Conservation (phyloP, 768 basidiomycete species). For the Suillus placidus region DNA sequence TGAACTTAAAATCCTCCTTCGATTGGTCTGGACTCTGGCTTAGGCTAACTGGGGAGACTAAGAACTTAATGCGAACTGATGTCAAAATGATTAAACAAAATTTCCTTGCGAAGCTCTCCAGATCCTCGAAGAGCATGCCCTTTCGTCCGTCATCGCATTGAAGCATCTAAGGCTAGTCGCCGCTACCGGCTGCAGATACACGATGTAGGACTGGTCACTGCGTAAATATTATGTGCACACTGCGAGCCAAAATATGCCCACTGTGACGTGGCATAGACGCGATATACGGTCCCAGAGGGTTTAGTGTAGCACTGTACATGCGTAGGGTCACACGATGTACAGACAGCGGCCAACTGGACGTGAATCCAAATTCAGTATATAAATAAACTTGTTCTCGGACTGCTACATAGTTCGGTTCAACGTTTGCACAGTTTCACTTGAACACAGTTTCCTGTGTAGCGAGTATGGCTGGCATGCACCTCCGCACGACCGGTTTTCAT, state of each 20-base stretch:
- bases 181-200: background rate
- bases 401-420: background rate
- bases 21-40: background rate
- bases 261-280: background rate
- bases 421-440: background rate
- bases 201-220: background rate
- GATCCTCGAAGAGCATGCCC: background rate
- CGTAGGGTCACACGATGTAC: background rate
- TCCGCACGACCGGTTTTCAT: conserved; percentile 21
- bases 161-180: background rate
- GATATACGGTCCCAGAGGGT: background rate
- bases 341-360: background rate
- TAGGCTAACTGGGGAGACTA: background rate
- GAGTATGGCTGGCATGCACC: conserved; percentile 24
- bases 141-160: background rate
- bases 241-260: background rate
- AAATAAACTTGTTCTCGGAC: background rate
- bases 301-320: no score
- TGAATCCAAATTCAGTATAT: conserved; percentile 1
- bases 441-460: background rate
- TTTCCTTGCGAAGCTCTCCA: background rate
- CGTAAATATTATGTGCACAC: background rate
- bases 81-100: background rate
- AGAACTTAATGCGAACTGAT: background rate
- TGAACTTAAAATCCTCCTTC: background rate